Evolutionary conservation across 441 rosid species (phyloP), one percentile per base, ranked within the genome.

Genomic region (Cnidoscolus chayamansa): DNA sequence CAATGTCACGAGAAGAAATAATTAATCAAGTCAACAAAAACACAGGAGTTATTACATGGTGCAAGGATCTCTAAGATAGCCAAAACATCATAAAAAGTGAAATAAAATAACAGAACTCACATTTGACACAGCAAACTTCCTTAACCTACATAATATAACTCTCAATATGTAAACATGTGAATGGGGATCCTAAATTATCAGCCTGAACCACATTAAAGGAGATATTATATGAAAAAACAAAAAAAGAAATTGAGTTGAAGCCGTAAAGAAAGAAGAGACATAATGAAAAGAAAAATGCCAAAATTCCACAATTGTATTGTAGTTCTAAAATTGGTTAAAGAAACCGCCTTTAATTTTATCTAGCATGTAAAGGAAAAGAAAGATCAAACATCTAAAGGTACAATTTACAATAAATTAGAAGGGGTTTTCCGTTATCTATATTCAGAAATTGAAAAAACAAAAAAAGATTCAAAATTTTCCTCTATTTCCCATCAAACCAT

Each of bases 261-360:
- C 45, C 6, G 45, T 40, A 32, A 13, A 10, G 8, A 10, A 1
- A n/a, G 10, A 69, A 20, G 10, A 48, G 0, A 47, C 10, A 5
- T 5, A 32, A 30, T 51, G 16, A 58, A 8, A 51, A 17, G 10
- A 25, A 54, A 55, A 17, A 17, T 47, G 37, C 25, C n/a, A 65
- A 30, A 55, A 35, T 37, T 19, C 58, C 65, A 49, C 56, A 48
- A 51, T 56, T 13, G 0, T 55, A 72, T 13, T 67, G 25, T 7
- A 32, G 63, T 19, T 32, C 35, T 48, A 12, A 17, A 61, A 25
- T 59, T 35, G 64, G 64, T 64, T 71, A 32, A 58, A 66, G 25
- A 72, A 47, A 57, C 73, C 15, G 49, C 63, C 68, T 8, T 40
- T 45, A 56, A 40, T 4, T 40, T 40, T 40, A 7, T 53, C 12